Conservation (phyloP, 2,329 filamentous ascomycete genomes). For the Aspergillus sp. region DNA sequence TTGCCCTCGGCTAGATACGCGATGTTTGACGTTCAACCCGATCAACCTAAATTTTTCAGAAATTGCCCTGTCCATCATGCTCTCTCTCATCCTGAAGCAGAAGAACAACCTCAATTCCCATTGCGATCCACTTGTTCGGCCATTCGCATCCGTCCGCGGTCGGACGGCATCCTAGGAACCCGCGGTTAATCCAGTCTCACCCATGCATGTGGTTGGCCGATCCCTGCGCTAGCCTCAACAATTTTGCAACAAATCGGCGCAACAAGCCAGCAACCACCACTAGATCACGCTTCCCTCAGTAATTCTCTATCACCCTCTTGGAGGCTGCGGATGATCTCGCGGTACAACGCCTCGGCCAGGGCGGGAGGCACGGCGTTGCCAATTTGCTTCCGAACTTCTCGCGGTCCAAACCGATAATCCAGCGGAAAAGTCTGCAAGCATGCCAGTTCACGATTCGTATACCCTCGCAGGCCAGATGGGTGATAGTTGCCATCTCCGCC, state of each 20-base stretch:
- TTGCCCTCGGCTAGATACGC: background rate
- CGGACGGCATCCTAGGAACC: conserved; percentile 5
- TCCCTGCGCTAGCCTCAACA: background rate
- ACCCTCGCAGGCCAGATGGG: conserved; percentile 60
- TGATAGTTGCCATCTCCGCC: conserved; percentile 63
- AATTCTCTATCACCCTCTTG: conserved; percentile 31
- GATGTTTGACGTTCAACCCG: too few species aligned
- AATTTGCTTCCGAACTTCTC: conserved; percentile 57
- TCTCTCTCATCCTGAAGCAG: too few species aligned
- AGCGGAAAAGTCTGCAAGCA: conserved; percentile 67
- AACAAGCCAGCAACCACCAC: background rate
- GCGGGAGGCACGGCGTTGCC: conserved; percentile 74
- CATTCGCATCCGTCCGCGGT: conserved; percentile 7
- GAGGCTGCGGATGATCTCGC: conserved; percentile 36
- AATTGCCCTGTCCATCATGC: too few species aligned
- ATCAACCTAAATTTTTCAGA: too few species aligned
- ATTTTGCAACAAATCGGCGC: background rate
- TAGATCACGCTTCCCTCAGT: background rate
- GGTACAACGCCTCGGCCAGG: conserved; percentile 40
- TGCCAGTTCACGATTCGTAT: conserved; percentile 67
- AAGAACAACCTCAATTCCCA: background rate
- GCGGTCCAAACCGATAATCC: conserved; percentile 55
- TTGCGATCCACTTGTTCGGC: background rate
- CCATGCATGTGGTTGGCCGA: conserved; percentile 3
- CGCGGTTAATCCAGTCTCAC: conserved; percentile 4